Conservation (phyloP, 345 rosid species). For the Excoecaria agallocha region DNA sequence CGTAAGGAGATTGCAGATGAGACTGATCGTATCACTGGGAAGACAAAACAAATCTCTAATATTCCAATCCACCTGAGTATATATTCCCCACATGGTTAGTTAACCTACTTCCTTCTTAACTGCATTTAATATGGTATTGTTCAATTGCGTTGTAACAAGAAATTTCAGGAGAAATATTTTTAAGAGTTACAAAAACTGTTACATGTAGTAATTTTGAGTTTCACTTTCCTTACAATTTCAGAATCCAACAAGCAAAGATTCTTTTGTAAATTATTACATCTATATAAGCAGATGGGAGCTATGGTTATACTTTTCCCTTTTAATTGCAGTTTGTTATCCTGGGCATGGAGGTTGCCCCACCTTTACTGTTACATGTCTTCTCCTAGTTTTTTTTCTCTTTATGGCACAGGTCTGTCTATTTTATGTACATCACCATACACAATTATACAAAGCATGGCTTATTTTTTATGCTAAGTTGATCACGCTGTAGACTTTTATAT, state of each 20-base stretch:
- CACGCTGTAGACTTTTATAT: neutral
- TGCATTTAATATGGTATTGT: conserved; percentile 16
- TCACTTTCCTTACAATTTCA: neutral
- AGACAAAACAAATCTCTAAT: conserved; percentile 66
- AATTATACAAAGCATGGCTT: neutral
- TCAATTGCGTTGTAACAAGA: neutral
- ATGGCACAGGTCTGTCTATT: neutral
- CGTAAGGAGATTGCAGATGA: conserved; percentile 71
- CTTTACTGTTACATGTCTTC: neutral
- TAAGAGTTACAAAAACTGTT: conserved; percentile 1
- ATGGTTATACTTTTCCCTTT: neutral
- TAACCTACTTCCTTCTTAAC: conserved; percentile 14
- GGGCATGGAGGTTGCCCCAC: neutral
- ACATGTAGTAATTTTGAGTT: conserved; percentile 3
- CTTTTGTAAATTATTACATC: neutral
- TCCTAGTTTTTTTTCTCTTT: neutral
- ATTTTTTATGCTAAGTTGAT: neutral
- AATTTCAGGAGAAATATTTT: neutral
- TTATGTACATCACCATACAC: neutral
- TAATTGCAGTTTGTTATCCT: neutral
- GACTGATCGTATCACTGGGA: conserved; percentile 75
- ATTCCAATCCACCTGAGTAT: conserved; percentile 71
- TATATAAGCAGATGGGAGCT: neutral
- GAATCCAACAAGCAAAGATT: neutral
- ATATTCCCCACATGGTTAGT: conserved; percentile 83